These are phyloP conservation scores for Hypomontagnella submonticulosa DNA, from an alignment of 495 filamentous ascomycete species.

Conservation along the genomic window DNA sequence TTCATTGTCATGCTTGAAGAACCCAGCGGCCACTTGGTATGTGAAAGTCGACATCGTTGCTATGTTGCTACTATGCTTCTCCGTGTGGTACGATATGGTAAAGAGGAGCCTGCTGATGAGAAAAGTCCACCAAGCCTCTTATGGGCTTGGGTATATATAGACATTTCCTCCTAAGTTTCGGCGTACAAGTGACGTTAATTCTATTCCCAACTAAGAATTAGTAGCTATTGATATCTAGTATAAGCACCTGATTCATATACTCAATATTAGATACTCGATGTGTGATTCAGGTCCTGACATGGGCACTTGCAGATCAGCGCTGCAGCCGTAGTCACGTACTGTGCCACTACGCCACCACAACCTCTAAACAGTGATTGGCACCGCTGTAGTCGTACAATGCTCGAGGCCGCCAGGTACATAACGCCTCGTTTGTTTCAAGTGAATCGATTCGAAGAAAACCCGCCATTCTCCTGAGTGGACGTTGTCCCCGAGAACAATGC, in stretches of 20 bases:
- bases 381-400: slow-evolving; percentile 13
- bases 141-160: background rate
- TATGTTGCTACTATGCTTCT: slow-evolving; percentile 1
- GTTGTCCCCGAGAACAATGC: slow-evolving; percentile 8
- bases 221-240: no score
- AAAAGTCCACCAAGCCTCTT: slow-evolving; percentile 3
- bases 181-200: no score
- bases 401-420: slow-evolving; percentile 28
- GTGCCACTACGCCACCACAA: slow-evolving; percentile 16
- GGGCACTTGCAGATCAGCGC: slow-evolving; percentile 12
- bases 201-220: no score
- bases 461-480: background rate
- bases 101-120: slow-evolving; percentile 1
- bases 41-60: background rate
- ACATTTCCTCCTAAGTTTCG: background rate
- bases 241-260: slow-evolving; percentile 8
- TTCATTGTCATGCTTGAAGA: slow-evolving; percentile 35
- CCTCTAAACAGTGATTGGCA: slow-evolving; percentile 5
- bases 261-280: background rate
- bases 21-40: slow-evolving; percentile 26
- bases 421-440: slow-evolving; percentile 19
- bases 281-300: background rate
- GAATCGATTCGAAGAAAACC: slow-evolving; percentile 6
- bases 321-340: slow-evolving; percentile 12
- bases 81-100: slow-evolving; percentile 2